phyloP scores from a whole-genome alignment of 2,329 filamentous ascomycete genomes.

The Metarhizium brunneum region DNA sequence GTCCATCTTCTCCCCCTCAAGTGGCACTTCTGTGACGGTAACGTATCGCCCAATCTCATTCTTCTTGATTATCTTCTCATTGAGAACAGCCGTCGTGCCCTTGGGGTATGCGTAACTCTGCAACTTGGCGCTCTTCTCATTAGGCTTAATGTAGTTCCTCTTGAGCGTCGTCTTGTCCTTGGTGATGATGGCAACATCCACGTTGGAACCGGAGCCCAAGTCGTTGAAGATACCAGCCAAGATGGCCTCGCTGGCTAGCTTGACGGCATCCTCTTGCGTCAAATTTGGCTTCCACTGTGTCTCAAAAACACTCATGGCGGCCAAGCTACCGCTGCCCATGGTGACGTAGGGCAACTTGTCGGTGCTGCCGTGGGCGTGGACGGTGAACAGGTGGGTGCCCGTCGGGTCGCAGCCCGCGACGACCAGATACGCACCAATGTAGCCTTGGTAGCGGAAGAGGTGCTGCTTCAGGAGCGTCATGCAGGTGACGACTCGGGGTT shows the following conservation, averaged over 20 bases:
- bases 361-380: slow-evolving; percentile 95
- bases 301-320: slow-evolving; percentile 97
- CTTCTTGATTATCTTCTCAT: slow-evolving; percentile 92
- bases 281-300: slow-evolving; percentile 81
- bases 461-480: slow-evolving; percentile 99
- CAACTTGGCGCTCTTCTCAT: slow-evolving; percentile 83
- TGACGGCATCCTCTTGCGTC: slow-evolving; percentile 71
- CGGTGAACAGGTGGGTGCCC: slow-evolving; percentile 90
- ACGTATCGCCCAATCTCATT: slow-evolving; percentile 92
- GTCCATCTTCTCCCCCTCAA: slow-evolving; percentile 62
- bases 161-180: slow-evolving; percentile 88
- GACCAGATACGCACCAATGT: slow-evolving; percentile 96
- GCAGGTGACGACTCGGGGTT: slow-evolving; percentile 94
- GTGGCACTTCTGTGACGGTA: slow-evolving; percentile 75
- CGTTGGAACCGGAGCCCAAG: slow-evolving; percentile 90
- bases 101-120: slow-evolving; percentile 84
- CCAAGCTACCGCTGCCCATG: slow-evolving; percentile 93
- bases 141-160: slow-evolving; percentile 88
- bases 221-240: slow-evolving; percentile 98
- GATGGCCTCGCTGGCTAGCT: slow-evolving; percentile 78
- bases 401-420: slow-evolving; percentile 96
- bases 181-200: slow-evolving; percentile 93
- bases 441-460: slow-evolving; percentile 94
- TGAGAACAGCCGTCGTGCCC: slow-evolving; percentile 91
- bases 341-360: slow-evolving; percentile 99